A percentile compares a stretch with the other conserved stretches of the same genome.
Evolutionary conservation across 1,284 basidiomycete genomes (phyloP).

Genomic region (Paramarasmius palmivorus): DNA sequence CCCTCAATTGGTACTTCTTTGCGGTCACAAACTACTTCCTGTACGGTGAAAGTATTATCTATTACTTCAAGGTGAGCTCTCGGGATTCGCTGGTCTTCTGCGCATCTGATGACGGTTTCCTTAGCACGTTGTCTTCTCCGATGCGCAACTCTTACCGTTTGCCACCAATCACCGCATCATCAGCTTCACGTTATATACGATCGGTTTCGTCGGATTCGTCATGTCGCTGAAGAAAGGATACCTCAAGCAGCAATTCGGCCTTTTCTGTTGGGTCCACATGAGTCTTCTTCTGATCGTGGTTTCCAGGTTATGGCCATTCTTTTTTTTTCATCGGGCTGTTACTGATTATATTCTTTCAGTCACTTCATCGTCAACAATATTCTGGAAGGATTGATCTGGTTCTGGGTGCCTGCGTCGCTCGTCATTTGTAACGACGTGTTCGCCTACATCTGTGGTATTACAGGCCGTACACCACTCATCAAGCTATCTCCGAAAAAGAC

Average conservation of each 20-base stretch:
- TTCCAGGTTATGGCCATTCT: conserved; percentile 64
- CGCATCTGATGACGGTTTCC: conserved; percentile 11
- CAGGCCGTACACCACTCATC: conserved; percentile 94
- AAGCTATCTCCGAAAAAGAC: conserved; percentile 98
- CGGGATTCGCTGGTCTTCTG: conserved; percentile 9
- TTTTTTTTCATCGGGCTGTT: conserved; percentile 9
- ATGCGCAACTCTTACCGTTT: conserved; percentile 90
- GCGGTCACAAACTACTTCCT: conserved; percentile 98
- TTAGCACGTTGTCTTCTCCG: conserved; percentile 94
- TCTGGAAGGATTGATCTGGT: conserved; percentile 98
- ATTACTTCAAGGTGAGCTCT: conserved; percentile 90
- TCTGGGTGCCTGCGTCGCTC: conserved; percentile 95
- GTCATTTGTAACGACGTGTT: conserved; percentile 99
- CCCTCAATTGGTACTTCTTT: conserved; percentile 99
- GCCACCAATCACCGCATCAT: conserved; percentile 98
- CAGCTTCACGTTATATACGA: conserved; percentile 94
- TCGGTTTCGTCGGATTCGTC: conserved; percentile 98
- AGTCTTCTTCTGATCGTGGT: conserved; percentile 92
- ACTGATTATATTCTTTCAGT: conserved; percentile 40
- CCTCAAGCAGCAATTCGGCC: conserved; percentile 95
- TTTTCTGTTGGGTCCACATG: conserved; percentile 99
- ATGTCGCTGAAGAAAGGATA: conserved; percentile 91
- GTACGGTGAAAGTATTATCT: conserved; percentile 98
- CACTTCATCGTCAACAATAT: conserved; percentile 99
- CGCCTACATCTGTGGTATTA: conserved; percentile 96